Base-by-base conservation (phyloP, 352 stramenopile species). In the Globisporangium okanoganense region DNA sequence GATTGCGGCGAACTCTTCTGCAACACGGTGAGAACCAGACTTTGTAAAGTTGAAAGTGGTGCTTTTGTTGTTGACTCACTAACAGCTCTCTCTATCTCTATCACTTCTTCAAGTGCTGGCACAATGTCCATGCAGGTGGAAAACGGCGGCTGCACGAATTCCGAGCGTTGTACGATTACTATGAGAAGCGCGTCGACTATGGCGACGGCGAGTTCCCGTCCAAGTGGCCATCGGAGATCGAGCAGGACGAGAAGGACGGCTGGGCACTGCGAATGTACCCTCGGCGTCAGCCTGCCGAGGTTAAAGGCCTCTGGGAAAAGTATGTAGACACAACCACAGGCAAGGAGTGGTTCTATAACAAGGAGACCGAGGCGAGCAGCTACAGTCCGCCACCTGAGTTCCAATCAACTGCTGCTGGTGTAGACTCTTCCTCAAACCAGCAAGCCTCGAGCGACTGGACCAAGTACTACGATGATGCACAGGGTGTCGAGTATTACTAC, bases 1-100 rank as follows among this genome's bases (percentile, higher is more conserved):
- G 79, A 95, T 58, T 98, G 92, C 57, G 70, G 70, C 24, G 94
- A 98, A 62, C 79, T 90, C 67, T 98, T 89, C 65, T 98, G 93
- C 67, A 74, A 82, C 40, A 65, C 75, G 61, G 85, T 91, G 72
- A 22, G 65, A 45, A 9, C 20, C 31, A 20, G 7, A 1, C 1
- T 48, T 18, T 14, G 12, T 59, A 7, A 45, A 5, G 29, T 14
- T 58, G 24, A 58, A 2, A 35, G 0, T 41, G 29, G 43, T 62
- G 29, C 25, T 31, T 14, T 20, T 12, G 10, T 7, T 33, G 31
- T 55, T 24, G 16, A 18, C 29, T 55, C 9, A 29, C n/a, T n/a
- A 5, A 7, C 10, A 10, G n/a, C n/a, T n/a, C n/a, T 35, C 6
- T 62, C 2, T 36, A 2, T 65, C 25, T 31, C 29, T 41, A 43